Evolutionary conservation across 345 rosid genomes (phyloP), one percentile per base, ranked within the genome.

Genomic region (Boechera stricta): DNA sequence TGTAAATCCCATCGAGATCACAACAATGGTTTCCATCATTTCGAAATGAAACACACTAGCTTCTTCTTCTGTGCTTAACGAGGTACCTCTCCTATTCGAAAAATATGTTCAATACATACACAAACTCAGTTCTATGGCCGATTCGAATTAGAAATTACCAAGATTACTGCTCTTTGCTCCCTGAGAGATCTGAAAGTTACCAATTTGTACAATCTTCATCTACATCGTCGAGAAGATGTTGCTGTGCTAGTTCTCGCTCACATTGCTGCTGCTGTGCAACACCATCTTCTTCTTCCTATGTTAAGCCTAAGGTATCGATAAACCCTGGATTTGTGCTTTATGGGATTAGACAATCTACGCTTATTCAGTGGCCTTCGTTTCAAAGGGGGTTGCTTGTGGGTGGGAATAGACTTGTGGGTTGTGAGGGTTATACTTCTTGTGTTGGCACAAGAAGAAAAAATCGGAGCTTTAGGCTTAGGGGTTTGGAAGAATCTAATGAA

Each of bases 271-370:
- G 54, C 33, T 67, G 39, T 38, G n/a, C 61, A 35, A 39, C 62
- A 10, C n/a, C 47, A 3, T 66, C 63, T 18, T 68, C 84, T 49
- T 51, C 82, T 18, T 66, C 83, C 48, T 76, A 55, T 79, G 65
- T 81, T 67, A 68, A 78, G 13, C 78, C 67, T 52, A 83, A 82
- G 74, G 56, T 85, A 64, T 80, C 78, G 18, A 42, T 75, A 60
- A 75, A 66, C 83, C 82, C 91, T 75, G 71, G 82, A 38, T 85
- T 79, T 64, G 71, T 81, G 74, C 49, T 72, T 26, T 87, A 73
- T 82, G 97, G 95, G 51, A 51, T 83, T 74, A 85, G 96, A 81
- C 97, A 92, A 64, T 86, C 97, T 67, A 81, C 84, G 41, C 82
- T 95, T 67, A 83, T 95, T 76, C 92, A 85, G 1, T 84, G 87